These are phyloP conservation scores for Excoecaria agallocha DNA, from an alignment of 345 rosid species.

Conservation along the genomic window DNA sequence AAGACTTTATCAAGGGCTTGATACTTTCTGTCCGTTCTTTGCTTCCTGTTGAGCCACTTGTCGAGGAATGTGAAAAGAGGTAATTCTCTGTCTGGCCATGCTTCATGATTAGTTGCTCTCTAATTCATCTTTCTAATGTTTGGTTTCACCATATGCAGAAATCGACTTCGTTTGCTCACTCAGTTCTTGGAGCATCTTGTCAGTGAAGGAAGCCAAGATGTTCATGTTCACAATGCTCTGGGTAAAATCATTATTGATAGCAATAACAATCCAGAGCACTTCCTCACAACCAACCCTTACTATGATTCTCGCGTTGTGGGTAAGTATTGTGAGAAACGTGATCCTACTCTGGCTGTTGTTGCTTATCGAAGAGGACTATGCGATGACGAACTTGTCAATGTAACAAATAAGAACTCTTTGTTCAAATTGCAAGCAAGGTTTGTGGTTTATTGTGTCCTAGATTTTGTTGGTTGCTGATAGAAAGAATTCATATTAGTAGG, in stretches of 20 bases:
- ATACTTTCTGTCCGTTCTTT: constrained; percentile 82
- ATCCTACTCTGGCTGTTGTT: constrained; percentile 97
- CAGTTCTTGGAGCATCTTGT: constrained; percentile 99
- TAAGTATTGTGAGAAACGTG: constrained; percentile 99
- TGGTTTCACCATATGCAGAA: constrained; percentile 48
- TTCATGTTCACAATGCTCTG: constrained; percentile 97
- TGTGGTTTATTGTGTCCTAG: constrained; percentile 17
- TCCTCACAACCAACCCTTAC: constrained; percentile 97
- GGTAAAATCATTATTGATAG: constrained; percentile 99
- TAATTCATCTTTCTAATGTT: constrained; percentile 23
- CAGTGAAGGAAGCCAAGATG: constrained; percentile 99
- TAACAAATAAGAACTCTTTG: constrained; percentile 92
- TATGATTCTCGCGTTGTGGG: constrained; percentile 99
- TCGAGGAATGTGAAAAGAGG: constrained; percentile 91
- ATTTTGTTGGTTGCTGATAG: constrained; percentile 10
- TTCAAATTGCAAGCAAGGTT: constrained; percentile 98
- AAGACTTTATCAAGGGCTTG: constrained; percentile 97
- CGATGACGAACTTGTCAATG: constrained; percentile 94
- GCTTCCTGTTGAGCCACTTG: constrained; percentile 87
- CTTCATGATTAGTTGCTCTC: neutral
- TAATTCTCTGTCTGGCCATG: constrained; percentile 2
- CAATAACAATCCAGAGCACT: constrained; percentile 98
- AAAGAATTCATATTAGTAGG: constrained; percentile 10
- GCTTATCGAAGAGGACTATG: constrained; percentile 98
- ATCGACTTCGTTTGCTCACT: constrained; percentile 97